Evolutionary conservation across 2,329 filamentous ascomycete genomes (phyloP).

Genomic region (Anisogramma anomala): DNA sequence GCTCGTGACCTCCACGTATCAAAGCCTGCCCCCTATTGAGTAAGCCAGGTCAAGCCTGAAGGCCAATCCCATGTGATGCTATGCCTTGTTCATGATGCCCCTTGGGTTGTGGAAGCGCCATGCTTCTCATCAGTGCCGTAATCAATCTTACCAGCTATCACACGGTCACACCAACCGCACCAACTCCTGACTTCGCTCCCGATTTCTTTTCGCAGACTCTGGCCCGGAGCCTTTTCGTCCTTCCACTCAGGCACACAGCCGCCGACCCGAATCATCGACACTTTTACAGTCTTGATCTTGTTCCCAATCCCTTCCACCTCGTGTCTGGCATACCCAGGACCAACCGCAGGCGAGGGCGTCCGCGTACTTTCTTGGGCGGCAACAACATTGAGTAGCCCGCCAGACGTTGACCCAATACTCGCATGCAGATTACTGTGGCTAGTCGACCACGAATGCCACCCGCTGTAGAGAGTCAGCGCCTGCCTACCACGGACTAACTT

Average conservation of each 20-base stretch:
- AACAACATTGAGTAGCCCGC: slow-evolving; percentile 20
- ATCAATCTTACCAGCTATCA: slow-evolving; percentile 50
- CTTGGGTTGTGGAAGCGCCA: background rate
- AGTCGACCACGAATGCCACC: slow-evolving; percentile 13
- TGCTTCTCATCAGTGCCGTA: slow-evolving; percentile 18
- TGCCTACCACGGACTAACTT: slow-evolving; percentile 6
- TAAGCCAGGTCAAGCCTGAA: background rate
- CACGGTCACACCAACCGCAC: slow-evolving; percentile 84
- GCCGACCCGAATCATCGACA: slow-evolving; percentile 69
- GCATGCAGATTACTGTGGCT: slow-evolving; percentile 12
- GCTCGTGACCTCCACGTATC: background rate
- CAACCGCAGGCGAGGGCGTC: slow-evolving; percentile 39
- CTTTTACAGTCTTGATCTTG: slow-evolving; percentile 76
- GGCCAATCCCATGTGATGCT: background rate
- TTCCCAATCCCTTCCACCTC: slow-evolving; percentile 89
- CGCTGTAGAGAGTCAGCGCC: slow-evolving; percentile 12
- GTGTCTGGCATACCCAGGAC: slow-evolving; percentile 70
- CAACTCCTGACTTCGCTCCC: slow-evolving; percentile 61
- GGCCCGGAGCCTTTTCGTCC: slow-evolving; percentile 57
- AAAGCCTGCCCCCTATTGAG: background rate
- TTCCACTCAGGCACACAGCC: slow-evolving; percentile 78
- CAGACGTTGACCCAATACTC: slow-evolving; percentile 15
- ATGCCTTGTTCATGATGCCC: background rate
- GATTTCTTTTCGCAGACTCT: slow-evolving; percentile 60
- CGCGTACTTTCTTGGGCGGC: slow-evolving; percentile 21